These are phyloP conservation scores for Aspergillus melleus DNA, from an alignment of 2,329 filamentous ascomycete genomes.

Conservation along the genomic window DNA sequence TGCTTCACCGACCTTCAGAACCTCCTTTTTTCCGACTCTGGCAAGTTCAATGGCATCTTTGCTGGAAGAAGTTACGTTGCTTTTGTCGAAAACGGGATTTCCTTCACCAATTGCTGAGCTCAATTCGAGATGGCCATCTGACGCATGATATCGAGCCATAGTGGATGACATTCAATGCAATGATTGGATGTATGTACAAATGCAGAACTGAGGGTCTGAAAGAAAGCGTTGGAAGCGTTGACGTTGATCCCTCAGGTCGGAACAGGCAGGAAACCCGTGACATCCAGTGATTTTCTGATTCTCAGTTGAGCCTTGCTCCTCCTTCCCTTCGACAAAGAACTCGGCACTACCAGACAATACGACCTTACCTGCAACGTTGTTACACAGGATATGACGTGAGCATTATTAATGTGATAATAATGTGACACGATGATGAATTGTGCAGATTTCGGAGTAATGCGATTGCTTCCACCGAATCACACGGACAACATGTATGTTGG, in stretches of 20 bases:
- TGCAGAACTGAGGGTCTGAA: not conserved
- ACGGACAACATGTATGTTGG: not conserved
- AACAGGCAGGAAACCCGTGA: not conserved
- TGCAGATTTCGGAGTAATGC: not conserved
- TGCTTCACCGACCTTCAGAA: not conserved
- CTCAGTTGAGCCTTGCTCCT: not conserved
- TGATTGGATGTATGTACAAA: not conserved
- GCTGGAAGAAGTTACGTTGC: not conserved
- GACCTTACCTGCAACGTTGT: not conserved
- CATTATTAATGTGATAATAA: not conserved
- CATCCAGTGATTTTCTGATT: not conserved
- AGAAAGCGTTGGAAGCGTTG: not conserved
- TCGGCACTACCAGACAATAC: too few species aligned
- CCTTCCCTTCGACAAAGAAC: not conserved
- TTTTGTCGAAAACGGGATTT: not conserved
- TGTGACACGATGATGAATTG: not conserved
- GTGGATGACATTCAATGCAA: not conserved
- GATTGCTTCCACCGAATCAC: not conserved
- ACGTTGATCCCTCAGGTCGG: not conserved
- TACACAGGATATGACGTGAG: not conserved
- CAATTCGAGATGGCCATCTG: not conserved
- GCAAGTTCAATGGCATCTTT: not conserved
- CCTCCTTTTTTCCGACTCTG: not conserved
- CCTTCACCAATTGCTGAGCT: not conserved
- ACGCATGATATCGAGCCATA: not conserved